phyloP scores from a whole-genome alignment of 75 land plant species.

The Adiantum capillusveneris region DNA sequence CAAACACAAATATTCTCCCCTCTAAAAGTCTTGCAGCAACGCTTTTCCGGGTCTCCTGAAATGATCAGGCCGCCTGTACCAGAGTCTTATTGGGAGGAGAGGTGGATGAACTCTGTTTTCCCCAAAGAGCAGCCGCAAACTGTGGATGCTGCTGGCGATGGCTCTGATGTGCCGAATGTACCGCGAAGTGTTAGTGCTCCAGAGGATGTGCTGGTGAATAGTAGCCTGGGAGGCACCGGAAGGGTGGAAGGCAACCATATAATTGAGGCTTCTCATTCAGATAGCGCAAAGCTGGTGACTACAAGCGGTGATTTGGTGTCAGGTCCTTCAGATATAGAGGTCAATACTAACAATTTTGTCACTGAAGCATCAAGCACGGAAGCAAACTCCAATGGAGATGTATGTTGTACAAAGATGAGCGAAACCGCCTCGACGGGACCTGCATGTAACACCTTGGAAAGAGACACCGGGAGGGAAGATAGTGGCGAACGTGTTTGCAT shows the following conservation, averaged over 20 bases:
- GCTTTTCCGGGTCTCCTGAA: constrained; percentile 31
- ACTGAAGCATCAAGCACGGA: too few relatives aligned
- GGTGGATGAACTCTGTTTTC: constrained; percentile 62
- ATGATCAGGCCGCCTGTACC: constrained; percentile 30
- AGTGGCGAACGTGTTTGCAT: too few relatives aligned
- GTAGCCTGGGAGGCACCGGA: background rate
- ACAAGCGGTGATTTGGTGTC: too few relatives aligned
- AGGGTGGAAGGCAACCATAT: background rate
- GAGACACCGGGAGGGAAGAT: too few relatives aligned
- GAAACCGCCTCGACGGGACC: too few relatives aligned
- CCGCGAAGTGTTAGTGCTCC: background rate
- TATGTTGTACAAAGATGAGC: too few relatives aligned
- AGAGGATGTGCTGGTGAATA: background rate
- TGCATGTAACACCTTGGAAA: too few relatives aligned
- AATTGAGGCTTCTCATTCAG: too few relatives aligned
- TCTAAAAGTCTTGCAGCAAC: background rate
- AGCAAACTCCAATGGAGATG: too few relatives aligned
- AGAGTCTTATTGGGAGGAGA: constrained; percentile 88
- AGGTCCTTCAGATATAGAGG: too few relatives aligned
- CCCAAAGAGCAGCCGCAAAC: constrained; percentile 28
- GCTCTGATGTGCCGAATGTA: background rate
- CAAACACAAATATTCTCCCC: constrained; percentile 4
- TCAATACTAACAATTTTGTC: too few relatives aligned
- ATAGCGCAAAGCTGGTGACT: too few relatives aligned
- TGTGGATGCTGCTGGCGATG: background rate